phyloP scores from a whole-genome alignment of 352 stramenopile genomes.

The Achlya hypogyna region DNA sequence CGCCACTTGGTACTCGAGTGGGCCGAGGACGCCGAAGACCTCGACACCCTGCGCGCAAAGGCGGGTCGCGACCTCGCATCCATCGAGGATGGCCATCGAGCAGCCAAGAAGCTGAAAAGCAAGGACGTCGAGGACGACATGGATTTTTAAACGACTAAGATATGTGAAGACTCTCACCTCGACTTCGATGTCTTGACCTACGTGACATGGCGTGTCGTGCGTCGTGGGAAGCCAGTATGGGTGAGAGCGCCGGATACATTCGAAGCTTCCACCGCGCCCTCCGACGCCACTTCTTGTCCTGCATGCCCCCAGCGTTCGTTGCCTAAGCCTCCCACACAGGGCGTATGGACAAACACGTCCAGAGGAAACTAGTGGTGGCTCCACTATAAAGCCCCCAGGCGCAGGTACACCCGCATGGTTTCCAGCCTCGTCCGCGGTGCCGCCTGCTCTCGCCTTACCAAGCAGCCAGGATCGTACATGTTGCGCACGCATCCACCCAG shows the following conservation, averaged over 20 bases:
- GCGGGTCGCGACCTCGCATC: constrained; percentile 57
- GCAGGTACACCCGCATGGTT: too few species aligned
- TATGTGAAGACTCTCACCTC: not conserved
- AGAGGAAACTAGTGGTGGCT: too few species aligned
- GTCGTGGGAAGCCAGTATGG: not conserved
- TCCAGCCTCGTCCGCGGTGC: too few species aligned
- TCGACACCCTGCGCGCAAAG: constrained; percentile 79
- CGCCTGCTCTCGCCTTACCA: too few species aligned
- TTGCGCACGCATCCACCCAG: too few species aligned
- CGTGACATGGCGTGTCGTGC: not conserved
- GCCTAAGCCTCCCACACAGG: too few species aligned
- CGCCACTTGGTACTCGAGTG: constrained; percentile 98
- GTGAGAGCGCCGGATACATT: not conserved
- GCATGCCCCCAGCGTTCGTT: not conserved
- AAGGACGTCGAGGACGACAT: constrained; percentile 16
- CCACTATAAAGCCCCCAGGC: too few species aligned
- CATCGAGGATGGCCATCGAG: constrained; percentile 31
- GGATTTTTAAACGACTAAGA: constrained; percentile 17
- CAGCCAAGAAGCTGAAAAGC: constrained; percentile 15
- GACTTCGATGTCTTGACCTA: not conserved
- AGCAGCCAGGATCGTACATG: too few species aligned
- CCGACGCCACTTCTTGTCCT: not conserved
- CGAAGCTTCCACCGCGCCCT: not conserved
- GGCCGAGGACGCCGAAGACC: constrained; percentile 84
- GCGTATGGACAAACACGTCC: too few species aligned